phyloP scores from a whole-genome alignment of 2,329 filamentous ascomycete genomes.

The Alternaria atra region DNA sequence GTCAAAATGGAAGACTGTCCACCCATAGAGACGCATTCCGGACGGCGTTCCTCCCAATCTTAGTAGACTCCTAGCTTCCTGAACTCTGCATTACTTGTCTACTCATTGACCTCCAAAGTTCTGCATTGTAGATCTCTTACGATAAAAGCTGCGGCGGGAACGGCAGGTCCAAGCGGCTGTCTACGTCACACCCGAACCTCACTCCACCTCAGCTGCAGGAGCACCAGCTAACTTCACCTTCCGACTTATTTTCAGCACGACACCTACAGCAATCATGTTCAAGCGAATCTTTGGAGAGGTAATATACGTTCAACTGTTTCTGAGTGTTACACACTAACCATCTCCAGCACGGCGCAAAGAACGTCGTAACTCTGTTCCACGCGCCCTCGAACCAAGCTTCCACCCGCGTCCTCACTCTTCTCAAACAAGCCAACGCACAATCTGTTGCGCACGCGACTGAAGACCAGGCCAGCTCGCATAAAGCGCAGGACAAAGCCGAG shows the following conservation, averaged over 20 bases:
- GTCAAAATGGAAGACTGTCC: background rate
- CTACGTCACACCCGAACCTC: conserved; percentile 41
- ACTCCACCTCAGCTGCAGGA: conserved; percentile 27
- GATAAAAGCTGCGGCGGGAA: conserved; percentile 7
- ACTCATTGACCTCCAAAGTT: background rate
- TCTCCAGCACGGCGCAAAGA: conserved; percentile 61
- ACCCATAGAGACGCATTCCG: background rate
- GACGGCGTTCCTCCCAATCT: background rate
- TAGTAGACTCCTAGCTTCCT: background rate
- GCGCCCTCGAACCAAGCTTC: conserved; percentile 78
- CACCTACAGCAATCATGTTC: conserved; percentile 48
- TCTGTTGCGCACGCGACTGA: conserved; percentile 73
- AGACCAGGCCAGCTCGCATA: conserved; percentile 76
- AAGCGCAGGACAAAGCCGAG: conserved; percentile 66
- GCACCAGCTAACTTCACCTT: conserved; percentile 24
- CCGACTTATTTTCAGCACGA: conserved; percentile 15
- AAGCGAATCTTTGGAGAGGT: conserved; percentile 60
- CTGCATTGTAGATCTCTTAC: conserved; percentile 5
- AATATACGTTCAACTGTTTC: background rate
- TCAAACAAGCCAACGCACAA: conserved; percentile 81
- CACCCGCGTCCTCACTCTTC: conserved; percentile 73
- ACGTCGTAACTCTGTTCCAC: conserved; percentile 97
- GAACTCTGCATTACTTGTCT: background rate
- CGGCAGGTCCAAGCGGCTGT: conserved; percentile 25
- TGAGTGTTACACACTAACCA: background rate